phyloP scores from a whole-genome alignment of 2,329 filamentous ascomycete species.

The Anthostomella pinea region DNA sequence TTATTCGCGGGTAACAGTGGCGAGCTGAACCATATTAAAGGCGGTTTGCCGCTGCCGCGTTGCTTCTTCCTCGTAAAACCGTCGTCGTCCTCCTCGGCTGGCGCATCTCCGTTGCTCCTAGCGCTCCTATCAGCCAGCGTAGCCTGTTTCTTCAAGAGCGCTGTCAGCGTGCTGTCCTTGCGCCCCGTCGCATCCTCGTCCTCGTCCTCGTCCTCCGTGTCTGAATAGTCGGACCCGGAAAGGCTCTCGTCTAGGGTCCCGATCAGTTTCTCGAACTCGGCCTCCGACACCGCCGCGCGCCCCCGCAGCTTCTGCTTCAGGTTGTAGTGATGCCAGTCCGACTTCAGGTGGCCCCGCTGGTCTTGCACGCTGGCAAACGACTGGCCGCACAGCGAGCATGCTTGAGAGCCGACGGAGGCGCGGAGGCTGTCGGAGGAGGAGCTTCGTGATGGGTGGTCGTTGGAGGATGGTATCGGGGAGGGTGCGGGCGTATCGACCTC shows the following conservation, averaged over 20 bases:
- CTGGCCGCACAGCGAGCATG: slow-evolving; percentile 77
- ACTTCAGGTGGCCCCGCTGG: slow-evolving; percentile 81
- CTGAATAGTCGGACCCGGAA: slow-evolving; percentile 78
- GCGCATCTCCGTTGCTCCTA: slow-evolving; percentile 38
- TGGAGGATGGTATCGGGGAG: slow-evolving; percentile 23
- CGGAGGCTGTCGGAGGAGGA: slow-evolving; percentile 38
- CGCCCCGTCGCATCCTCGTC: slow-evolving; percentile 38
- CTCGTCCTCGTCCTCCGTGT: slow-evolving; percentile 64
- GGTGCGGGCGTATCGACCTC: slow-evolving; percentile 29
- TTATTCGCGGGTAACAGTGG: slow-evolving; percentile 71
- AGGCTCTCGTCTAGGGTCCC: slow-evolving; percentile 86
- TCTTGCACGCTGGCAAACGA: slow-evolving; percentile 72
- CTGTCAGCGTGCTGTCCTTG: slow-evolving; percentile 70
- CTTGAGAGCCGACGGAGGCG: slow-evolving; percentile 65
- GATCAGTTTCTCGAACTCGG: slow-evolving; percentile 82
- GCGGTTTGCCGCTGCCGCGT: slow-evolving; percentile 62
- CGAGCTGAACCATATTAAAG: slow-evolving; percentile 83
- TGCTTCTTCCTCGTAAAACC: slow-evolving; percentile 46
- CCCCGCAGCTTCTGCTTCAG: slow-evolving; percentile 86
- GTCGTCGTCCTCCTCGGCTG: slow-evolving; percentile 52
- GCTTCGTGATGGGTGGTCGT: slow-evolving; percentile 15
- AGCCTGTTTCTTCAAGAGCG: slow-evolving; percentile 80
- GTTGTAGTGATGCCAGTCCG: slow-evolving; percentile 92
- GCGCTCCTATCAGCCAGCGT: slow-evolving; percentile 55
- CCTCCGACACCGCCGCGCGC: slow-evolving; percentile 67